Base-by-base conservation (phyloP, 768 basidiomycete genomes). In the Mycena rebaudengoi region DNA sequence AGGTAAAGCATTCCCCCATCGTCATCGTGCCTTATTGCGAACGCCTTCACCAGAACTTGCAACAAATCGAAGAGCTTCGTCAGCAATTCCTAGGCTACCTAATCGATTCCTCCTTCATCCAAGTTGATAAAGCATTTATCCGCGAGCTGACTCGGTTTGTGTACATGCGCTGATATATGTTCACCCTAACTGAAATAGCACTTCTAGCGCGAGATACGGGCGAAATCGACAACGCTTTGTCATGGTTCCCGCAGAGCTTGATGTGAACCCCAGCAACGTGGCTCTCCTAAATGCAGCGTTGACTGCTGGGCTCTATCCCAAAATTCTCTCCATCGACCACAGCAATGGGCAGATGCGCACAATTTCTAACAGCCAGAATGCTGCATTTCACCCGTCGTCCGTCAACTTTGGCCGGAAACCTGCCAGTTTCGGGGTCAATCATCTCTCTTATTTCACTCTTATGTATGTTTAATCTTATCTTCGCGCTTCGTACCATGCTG, bases 31-130 rank as follows among this genome's bases (percentile, higher is more conserved):
- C 28, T 54, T 21, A 21, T 28, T 48, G 55, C 60, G 49, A 30
- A 29, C 49, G 45, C 49, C 14, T 21, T 20, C 44, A 62, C 7
- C 72, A 95, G 89, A 98, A 95, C 73, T 80, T 99, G 50, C 90
- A 95, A 77, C 95, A 98, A 76, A 97, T 99, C 29, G 97, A 99
- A 75, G 97, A 98, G 72, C 84, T 98, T 33, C 88, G 96, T 28
- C 95, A 96, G 71, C 97, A 99, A 73, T 87, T 94, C 65, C 79
- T 95, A 56, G 88, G 90, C 83, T 92, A 97, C 76, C 78, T 99
- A 44, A 86, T 97, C 13, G 97, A 99, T 73, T 93, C 95, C 5
- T 84, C 86, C 0, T 95, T 98, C 72, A 88, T 98, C 55, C 82
- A 81, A 55, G 90, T 89, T 13, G 88, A 92, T 58, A 78, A 80